Evolutionary conservation across 2,329 filamentous ascomycete species (phyloP).

Genomic region (Penicillium concentricum): DNA sequence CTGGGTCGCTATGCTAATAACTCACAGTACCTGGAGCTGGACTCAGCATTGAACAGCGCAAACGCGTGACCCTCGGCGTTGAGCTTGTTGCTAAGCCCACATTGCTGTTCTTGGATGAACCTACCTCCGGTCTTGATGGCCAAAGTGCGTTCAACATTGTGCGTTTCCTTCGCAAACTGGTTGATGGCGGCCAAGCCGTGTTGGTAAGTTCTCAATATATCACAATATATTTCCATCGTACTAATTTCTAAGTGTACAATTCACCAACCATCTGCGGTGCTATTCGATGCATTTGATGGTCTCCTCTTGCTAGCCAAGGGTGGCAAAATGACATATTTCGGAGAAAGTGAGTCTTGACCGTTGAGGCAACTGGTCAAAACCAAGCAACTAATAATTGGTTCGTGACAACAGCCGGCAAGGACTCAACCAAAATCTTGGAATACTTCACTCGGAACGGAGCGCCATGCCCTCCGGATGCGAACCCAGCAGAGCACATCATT

Average conservation of each 20-base stretch:
- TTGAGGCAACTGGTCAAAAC: neutral
- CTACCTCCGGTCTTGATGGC: constrained; percentile 64
- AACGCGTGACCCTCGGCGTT: constrained; percentile 61
- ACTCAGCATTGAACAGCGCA: constrained; percentile 64
- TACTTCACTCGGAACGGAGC: constrained; percentile 57
- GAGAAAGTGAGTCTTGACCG: constrained; percentile 43
- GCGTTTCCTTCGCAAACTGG: constrained; percentile 65
- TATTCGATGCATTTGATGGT: constrained; percentile 67
- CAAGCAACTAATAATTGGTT: neutral
- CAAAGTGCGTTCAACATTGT: constrained; percentile 59
- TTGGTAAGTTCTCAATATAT: constrained; percentile 43
- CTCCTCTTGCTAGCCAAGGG: constrained; percentile 64
- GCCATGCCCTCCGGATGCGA: constrained; percentile 52
- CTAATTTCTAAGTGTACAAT: constrained; percentile 52
- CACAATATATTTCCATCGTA: neutral
- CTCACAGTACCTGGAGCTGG: constrained; percentile 52
- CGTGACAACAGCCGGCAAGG: constrained; percentile 28
- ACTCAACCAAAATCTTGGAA: constrained; percentile 41
- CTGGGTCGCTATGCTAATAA: constrained; percentile 6
- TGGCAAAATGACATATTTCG: constrained; percentile 67
- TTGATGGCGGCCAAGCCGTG: constrained; percentile 65
- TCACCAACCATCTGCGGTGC: constrained; percentile 66
- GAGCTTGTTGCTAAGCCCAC: constrained; percentile 61
- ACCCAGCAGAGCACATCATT: constrained; percentile 53
- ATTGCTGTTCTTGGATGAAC: constrained; percentile 62